Evolutionary conservation across 192 early-diverging fungal species (phyloP).

Genomic region (Backusella psychrophila): DNA sequence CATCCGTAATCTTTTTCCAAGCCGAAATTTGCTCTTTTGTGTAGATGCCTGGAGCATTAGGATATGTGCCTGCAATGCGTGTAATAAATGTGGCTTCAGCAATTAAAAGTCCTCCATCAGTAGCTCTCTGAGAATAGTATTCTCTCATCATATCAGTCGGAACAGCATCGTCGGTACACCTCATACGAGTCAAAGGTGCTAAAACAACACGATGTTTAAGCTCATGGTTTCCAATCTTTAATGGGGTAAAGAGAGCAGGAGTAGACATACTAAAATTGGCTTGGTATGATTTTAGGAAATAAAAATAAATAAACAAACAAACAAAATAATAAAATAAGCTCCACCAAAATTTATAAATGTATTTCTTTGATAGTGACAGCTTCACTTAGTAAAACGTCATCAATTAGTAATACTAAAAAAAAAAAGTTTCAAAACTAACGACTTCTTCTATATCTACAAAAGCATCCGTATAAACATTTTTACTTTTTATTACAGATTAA

Average conservation of each 20-base stretch:
- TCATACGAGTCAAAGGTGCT: constrained; percentile 21
- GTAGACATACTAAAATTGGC: not conserved
- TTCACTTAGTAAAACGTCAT: not conserved
- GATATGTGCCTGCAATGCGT: constrained; percentile 7
- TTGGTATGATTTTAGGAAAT: not conserved
- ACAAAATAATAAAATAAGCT: not conserved
- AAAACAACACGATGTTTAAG: constrained; percentile 25
- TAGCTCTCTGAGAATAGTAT: constrained; percentile 20
- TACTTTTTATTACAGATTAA: too few relatives aligned
- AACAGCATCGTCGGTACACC: not conserved
- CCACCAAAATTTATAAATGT: not conserved
- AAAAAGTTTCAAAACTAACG: not conserved
- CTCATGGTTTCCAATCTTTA: constrained; percentile 11
- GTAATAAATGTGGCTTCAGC: constrained; percentile 3
- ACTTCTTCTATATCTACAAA: not conserved
- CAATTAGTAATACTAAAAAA: not conserved
- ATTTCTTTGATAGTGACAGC: not conserved
- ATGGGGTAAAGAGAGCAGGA: constrained; percentile 18
- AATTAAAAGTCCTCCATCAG: constrained; percentile 13
- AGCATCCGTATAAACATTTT: not conserved
- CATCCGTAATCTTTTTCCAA: constrained; percentile 54
- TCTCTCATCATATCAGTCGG: constrained; percentile 8
- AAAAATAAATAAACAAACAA: not conserved
- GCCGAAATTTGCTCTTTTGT: constrained; percentile 38
- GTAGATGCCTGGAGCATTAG: constrained; percentile 32